Evolutionary conservation across 768 basidiomycete species (phyloP).

Genomic region (Ramaria sp.): DNA sequence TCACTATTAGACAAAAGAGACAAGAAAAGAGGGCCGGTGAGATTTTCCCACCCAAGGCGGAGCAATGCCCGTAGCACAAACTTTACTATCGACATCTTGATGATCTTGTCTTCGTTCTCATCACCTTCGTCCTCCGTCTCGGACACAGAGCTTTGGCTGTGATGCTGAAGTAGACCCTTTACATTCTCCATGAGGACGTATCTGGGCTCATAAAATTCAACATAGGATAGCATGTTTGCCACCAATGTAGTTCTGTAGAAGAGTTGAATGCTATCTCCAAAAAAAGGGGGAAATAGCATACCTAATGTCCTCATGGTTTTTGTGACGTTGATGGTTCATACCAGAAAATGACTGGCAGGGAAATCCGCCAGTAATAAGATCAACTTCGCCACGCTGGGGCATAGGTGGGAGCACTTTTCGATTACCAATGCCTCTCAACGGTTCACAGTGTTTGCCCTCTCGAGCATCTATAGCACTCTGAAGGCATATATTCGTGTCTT

Average conservation of each 20-base stretch:
- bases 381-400: constrained; percentile 49
- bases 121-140: constrained; percentile 23
- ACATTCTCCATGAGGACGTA: constrained; percentile 73
- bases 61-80: constrained; percentile 49
- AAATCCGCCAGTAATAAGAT: constrained; percentile 70
- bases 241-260: constrained; percentile 45
- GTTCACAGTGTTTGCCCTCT: constrained; percentile 28
- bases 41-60: constrained; percentile 51
- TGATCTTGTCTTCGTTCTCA: constrained; percentile 20
- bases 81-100: constrained; percentile 53
- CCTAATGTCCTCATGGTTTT: constrained; percentile 56
- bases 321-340: constrained; percentile 37
- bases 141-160: background rate
- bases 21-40: background rate
- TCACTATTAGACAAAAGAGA: constrained; percentile 10
- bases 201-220: constrained; percentile 49
- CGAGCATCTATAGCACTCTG: constrained; percentile 41
- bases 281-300: constrained; percentile 14
- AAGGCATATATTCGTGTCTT: constrained; percentile 49
- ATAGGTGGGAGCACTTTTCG: constrained; percentile 30
- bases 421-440: constrained; percentile 30
- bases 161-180: constrained; percentile 42
- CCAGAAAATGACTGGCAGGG: constrained; percentile 66
- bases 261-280: background rate
- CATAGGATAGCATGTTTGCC: constrained; percentile 60